phyloP scores from a whole-genome alignment of 106 monocot species.

The Narthecium ossifragum region DNA sequence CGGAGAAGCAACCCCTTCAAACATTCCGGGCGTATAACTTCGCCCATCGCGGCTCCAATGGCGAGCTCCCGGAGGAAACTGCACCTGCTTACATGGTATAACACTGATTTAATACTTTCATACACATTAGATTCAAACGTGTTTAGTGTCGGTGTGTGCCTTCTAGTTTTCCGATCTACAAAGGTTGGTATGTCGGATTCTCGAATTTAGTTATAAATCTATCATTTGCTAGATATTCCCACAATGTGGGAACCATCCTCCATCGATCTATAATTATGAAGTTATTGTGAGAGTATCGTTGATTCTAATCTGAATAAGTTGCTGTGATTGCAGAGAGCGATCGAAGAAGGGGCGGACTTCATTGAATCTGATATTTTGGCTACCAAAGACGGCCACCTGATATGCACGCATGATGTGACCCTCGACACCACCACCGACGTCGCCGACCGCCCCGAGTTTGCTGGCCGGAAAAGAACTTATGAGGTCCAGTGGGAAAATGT shows the following conservation, averaged over 20 bases:
- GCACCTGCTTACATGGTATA: constrained; percentile 70
- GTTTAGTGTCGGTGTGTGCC: too few relatives aligned
- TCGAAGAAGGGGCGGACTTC: constrained; percentile 90
- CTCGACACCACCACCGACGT: constrained; percentile 81
- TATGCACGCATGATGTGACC: constrained; percentile 88
- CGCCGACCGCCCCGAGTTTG: constrained; percentile 61
- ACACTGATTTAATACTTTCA: too few relatives aligned
- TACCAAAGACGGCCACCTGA: constrained; percentile 69
- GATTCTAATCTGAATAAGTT: too few relatives aligned
- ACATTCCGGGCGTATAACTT: constrained; percentile 65
- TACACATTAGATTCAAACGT: too few relatives aligned
- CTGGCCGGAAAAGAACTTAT: constrained; percentile 19
- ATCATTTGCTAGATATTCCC: too few relatives aligned
- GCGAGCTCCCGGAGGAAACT: constrained; percentile 94
- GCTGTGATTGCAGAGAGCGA: constrained; percentile 85
- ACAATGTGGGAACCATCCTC: too few relatives aligned
- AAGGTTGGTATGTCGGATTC: too few relatives aligned
- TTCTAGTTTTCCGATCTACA: too few relatives aligned
- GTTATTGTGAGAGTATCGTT: too few relatives aligned
- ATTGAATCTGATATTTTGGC: constrained; percentile 92
- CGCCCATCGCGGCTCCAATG: constrained; percentile 91
- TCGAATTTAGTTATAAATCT: too few relatives aligned
- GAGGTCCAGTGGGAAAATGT: constrained; percentile 28
- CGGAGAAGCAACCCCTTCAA: constrained; percentile 47
- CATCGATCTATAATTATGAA: too few relatives aligned